These are phyloP conservation scores for Suhomyces yuchorum DNA, from an alignment of 1,139 yeast species.

Conservation along the genomic window DNA sequence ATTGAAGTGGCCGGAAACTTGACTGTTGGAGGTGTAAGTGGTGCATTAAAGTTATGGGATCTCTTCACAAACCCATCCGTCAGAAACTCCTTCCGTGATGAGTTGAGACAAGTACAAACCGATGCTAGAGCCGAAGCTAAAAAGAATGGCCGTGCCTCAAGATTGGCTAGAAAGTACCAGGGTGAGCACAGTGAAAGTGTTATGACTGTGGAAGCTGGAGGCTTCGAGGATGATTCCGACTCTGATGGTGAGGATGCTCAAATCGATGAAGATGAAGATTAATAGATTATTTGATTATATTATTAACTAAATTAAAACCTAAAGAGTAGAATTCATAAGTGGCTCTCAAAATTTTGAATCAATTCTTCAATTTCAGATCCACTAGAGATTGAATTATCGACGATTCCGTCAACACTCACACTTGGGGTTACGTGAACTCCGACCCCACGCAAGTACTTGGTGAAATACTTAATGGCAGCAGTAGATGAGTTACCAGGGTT, in stretches of 20 bases:
- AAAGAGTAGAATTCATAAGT: conserved; percentile 6
- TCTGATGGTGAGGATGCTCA: conserved; percentile 54
- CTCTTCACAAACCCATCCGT: conserved; percentile 80
- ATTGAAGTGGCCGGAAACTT: conserved; percentile 82
- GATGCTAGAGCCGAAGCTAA: conserved; percentile 61
- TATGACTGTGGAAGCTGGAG: conserved; percentile 61
- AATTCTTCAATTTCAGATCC: conserved; percentile 39
- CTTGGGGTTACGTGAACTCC: conserved; percentile 90
- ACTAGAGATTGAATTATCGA: conserved; percentile 39
- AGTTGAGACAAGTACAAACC: conserved; percentile 54
- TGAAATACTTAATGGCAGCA: conserved; percentile 70
- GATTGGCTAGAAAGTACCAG: conserved; percentile 71
- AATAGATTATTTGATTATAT: neutral
- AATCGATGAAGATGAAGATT: conserved; percentile 24
- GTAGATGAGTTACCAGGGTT: conserved; percentile 64
- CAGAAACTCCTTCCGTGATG: conserved; percentile 64
- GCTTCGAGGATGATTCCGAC: conserved; percentile 59
- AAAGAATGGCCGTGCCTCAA: conserved; percentile 58
- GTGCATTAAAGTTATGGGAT: conserved; percentile 91
- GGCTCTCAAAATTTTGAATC: conserved; percentile 30
- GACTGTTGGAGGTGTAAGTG: conserved; percentile 85
- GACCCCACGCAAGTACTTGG: conserved; percentile 71
- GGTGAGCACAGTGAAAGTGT: conserved; percentile 55
- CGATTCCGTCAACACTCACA: conserved; percentile 69
- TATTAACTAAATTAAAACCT: neutral